A percentile compares a stretch with the other conserved stretches of the same genome.
phyloP scores from a whole-genome alignment of 441 rosid species.

The Lepidium campestre region DNA sequence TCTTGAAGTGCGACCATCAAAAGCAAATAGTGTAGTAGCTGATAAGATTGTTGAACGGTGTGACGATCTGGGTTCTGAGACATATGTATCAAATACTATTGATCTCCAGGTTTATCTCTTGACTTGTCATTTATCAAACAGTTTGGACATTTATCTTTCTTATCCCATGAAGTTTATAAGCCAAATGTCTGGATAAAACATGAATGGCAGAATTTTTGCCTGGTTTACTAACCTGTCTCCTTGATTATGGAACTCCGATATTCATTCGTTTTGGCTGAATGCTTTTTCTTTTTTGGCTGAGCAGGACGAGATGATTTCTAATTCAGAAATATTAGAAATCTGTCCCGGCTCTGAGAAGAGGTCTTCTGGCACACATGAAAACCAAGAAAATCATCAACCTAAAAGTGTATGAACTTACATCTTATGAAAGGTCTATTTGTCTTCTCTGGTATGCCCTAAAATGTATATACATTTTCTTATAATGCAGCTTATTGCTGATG shows the following conservation, averaged over 20 bases:
- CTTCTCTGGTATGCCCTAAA: neutral
- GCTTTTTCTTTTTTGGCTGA: neutral
- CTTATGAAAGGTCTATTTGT: neutral
- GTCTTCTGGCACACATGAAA: conserved; percentile 22
- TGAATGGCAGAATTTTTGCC: neutral
- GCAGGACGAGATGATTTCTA: conserved; percentile 30
- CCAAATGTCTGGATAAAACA: conserved; percentile 10
- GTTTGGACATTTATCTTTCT: neutral
- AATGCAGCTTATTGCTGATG: conserved; percentile 41
- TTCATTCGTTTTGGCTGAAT: neutral
- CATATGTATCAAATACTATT: conserved; percentile 27
- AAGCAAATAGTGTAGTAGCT: conserved; percentile 29
- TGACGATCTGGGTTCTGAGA: conserved; percentile 18
- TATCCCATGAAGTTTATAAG: neutral
- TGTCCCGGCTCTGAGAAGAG: conserved; percentile 24
- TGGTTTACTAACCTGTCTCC: neutral
- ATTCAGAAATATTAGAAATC: conserved; percentile 27
- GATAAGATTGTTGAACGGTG: conserved; percentile 28
- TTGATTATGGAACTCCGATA: neutral
- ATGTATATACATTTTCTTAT: conserved; percentile 12
- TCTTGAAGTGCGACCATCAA: conserved; percentile 23
- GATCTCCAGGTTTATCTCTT: conserved; percentile 28
- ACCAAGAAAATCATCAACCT: conserved; percentile 27
- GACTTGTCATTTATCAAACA: neutral
- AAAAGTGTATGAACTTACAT: conserved; percentile 32